Conservation (phyloP, 2,329 filamentous ascomycete genomes). For the Neofusicoccum sp. region DNA sequence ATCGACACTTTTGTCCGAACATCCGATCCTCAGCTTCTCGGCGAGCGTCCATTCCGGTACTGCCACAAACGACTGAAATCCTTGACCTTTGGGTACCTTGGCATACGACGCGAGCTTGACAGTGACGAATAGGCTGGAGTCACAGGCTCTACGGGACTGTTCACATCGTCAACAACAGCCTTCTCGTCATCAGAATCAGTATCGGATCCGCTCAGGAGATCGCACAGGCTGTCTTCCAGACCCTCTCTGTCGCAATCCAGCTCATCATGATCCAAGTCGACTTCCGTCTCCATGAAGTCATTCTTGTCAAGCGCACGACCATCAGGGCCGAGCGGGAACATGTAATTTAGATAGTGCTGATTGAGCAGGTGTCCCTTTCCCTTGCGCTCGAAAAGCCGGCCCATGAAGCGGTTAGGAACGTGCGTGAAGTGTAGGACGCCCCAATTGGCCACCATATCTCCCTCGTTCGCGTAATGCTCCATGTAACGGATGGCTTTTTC, state of each 20-base stretch:
- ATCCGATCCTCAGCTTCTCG: constrained; percentile 18
- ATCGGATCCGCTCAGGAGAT: constrained; percentile 2
- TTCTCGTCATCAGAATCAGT: constrained; percentile 5
- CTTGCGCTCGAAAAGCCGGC: constrained; percentile 50
- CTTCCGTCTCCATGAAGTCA: constrained; percentile 63
- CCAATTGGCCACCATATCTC: constrained; percentile 74
- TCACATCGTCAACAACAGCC: constrained; percentile 24
- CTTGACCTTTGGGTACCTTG: constrained; percentile 22
- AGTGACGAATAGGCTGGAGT: constrained; percentile 5
- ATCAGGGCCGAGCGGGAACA: constrained; percentile 59
- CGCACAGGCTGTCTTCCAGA: constrained; percentile 11
- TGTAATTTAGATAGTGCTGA: constrained; percentile 63
- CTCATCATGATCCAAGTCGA: constrained; percentile 3
- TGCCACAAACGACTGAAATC: constrained; percentile 28
- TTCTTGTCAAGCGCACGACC: constrained; percentile 55
- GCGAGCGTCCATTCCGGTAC: constrained; percentile 26
- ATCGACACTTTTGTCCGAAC: not conserved
- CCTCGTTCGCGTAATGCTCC: constrained; percentile 77
- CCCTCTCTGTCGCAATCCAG: constrained; percentile 17
- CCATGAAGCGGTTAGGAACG: constrained; percentile 53
- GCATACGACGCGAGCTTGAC: constrained; percentile 3
- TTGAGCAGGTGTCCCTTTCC: constrained; percentile 46
- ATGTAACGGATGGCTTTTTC: constrained; percentile 65
- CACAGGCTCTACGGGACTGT: constrained; percentile 23
- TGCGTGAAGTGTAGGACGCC: constrained; percentile 71